Conservation (phyloP, 75 land plant genomes). For the Selaginella tamariscina region DNA sequence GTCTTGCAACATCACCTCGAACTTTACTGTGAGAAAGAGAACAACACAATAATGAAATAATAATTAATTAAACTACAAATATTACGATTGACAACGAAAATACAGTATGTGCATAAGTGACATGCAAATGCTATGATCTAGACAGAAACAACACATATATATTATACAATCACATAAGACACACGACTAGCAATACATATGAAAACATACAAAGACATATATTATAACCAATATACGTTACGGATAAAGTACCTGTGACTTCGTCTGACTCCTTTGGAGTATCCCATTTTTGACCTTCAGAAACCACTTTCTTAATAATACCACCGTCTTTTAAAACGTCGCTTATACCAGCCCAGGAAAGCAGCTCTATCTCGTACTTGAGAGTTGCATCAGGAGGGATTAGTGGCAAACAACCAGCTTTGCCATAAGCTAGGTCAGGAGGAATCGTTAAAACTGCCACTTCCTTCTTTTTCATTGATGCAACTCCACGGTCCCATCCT, state of each 20-base stretch:
- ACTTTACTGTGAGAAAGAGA: neutral
- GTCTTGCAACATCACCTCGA: neutral
- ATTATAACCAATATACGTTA: too few relatives aligned
- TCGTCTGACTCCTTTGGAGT: neutral
- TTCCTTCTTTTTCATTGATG: conserved; percentile 7
- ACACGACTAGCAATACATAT: too few relatives aligned
- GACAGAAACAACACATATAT: too few relatives aligned
- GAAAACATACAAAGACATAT: too few relatives aligned
- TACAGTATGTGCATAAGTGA: too few relatives aligned
- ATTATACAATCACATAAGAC: too few relatives aligned
- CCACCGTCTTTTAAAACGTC: neutral
- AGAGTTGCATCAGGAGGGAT: conserved; percentile 5
- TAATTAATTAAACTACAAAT: too few relatives aligned
- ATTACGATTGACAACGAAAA: too few relatives aligned
- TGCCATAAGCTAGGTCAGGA: conserved; percentile 1
- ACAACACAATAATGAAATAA: neutral
- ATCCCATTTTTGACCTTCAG: neutral
- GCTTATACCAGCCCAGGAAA: neutral
- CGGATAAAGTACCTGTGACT: neutral
- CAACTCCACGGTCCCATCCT: conserved; percentile 1
- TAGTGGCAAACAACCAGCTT: conserved; percentile 2
- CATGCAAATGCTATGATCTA: too few relatives aligned
- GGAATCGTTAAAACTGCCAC: conserved; percentile 4
- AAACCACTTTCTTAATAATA: neutral
- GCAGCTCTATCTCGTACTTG: neutral